phyloP scores from a whole-genome alignment of 352 stramenopile species.

The Phytophthora macrochlamydospora region DNA sequence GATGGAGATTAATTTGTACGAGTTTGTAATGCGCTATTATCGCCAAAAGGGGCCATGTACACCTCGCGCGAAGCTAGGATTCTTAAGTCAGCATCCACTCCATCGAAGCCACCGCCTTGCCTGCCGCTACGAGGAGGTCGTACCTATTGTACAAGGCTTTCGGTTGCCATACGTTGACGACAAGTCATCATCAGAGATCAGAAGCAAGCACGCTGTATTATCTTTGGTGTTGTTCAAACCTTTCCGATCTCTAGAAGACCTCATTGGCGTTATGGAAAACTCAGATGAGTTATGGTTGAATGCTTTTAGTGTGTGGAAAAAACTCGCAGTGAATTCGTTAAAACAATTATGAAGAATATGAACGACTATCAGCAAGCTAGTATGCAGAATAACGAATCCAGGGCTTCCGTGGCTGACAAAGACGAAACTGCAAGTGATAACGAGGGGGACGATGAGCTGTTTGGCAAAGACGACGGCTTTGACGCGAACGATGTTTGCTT shows the following conservation, averaged over 20 bases:
- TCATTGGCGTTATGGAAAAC: neutral
- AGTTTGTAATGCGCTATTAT: neutral
- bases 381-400: neutral
- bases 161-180: neutral
- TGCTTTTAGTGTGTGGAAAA: neutral
- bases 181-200: neutral
- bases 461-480: conserved; percentile 1
- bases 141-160: neutral
- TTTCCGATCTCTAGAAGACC: conserved; percentile 2
- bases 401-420: neutral
- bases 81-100: neutral
- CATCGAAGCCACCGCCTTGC: neutral
- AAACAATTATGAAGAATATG: conserved; percentile 8
- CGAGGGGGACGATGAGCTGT: neutral
- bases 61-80: neutral
- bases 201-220: neutral
- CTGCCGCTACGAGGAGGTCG: neutral
- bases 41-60: neutral
- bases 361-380: neutral
- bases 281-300: neutral
- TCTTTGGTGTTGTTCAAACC: conserved; percentile 1
- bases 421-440: neutral
- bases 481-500: neutral
- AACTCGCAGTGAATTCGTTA: conserved; percentile 4
- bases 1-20: neutral